phyloP scores from a whole-genome alignment of 2,329 filamentous ascomycete species.

The Claviceps sp. region DNA sequence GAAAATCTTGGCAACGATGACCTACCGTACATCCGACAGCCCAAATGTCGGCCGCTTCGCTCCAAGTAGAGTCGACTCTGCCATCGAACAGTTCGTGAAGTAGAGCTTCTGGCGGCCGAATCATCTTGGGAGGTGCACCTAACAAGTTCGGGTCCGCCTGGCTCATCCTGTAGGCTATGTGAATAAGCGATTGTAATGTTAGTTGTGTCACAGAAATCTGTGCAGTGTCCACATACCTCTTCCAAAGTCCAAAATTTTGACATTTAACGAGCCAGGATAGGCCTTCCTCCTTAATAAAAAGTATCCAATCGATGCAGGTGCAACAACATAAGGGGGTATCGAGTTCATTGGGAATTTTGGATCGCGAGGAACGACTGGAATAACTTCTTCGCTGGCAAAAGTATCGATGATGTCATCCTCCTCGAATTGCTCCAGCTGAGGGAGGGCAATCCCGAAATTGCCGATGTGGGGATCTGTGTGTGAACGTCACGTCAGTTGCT shows the following conservation, averaged over 20 bases:
- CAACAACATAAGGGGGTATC: not conserved
- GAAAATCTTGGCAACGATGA: not conserved
- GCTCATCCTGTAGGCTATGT: not conserved
- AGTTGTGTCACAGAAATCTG: not conserved
- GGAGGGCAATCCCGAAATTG: not conserved
- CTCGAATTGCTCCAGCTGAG: too few species aligned
- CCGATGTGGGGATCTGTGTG: not conserved
- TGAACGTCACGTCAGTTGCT: not conserved
- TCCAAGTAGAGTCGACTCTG: too few species aligned
- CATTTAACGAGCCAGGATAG: not conserved
- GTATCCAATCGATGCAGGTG: not conserved
- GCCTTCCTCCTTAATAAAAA: not conserved
- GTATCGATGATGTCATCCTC: not conserved
- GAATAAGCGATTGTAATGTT: not conserved
- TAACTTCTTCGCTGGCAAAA: not conserved
- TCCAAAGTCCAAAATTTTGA: constrained; percentile 2
- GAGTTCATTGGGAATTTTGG: not conserved
- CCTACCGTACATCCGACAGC: not conserved
- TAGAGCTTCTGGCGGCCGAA: too few species aligned
- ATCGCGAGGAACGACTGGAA: constrained; percentile 1
- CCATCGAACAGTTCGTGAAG: too few species aligned
- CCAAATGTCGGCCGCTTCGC: too few species aligned
- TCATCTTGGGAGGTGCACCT: too few species aligned
- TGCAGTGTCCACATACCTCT: not conserved
- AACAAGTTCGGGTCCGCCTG: not conserved